Base-by-base conservation (phyloP, 306 rosid genomes). In the Ziziphus jujuba region DNA sequence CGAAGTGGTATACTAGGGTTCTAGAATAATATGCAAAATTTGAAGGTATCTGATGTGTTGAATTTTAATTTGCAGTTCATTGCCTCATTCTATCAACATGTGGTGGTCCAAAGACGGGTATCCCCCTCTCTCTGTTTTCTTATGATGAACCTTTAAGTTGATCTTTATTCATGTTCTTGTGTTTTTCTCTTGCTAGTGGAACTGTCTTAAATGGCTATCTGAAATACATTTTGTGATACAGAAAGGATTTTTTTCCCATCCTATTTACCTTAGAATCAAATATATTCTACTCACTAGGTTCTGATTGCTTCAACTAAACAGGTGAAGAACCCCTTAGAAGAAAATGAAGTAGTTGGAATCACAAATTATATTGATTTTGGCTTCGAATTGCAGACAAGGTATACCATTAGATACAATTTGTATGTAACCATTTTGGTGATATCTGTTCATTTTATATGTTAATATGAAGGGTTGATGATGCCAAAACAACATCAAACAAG, bases 31-130 rank as follows among this genome's bases (percentile, higher is more conserved):
- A 48, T 34, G 21, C 59, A 38, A 31, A 12, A 20, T 16, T 19
- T 38, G 3, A 9, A 61, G 70, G 76, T 55, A 21, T 72, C 65
- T 82, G 33, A 25, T 57, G 16, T 31, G 28, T 58, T 61, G 61
- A 71, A 65, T 75, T 67, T 79, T 48, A 49, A 64, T 75, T 50
- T 82, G 89, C 96, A 93, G 99, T 87, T 93, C 83, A 69, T 81
- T 65, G 96, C 99, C 72, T 93, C 99, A 51, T 93, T 93, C 82
- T 93, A 86, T 80, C 99, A 93, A 71, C 97, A 93, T 25, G 81
- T 88, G 81, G 97, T 93, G 78, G 99, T 93, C 85, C 97, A 90
- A 80, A 87, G 97, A 81, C 84, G 84, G 96, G 99, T 90, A 90
- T 48, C 52, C 75, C 64, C 75, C 58, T 9, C 51, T 58, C 67